phyloP scores from a whole-genome alignment of 495 filamentous ascomycete species.

The Neurospora africana region DNA sequence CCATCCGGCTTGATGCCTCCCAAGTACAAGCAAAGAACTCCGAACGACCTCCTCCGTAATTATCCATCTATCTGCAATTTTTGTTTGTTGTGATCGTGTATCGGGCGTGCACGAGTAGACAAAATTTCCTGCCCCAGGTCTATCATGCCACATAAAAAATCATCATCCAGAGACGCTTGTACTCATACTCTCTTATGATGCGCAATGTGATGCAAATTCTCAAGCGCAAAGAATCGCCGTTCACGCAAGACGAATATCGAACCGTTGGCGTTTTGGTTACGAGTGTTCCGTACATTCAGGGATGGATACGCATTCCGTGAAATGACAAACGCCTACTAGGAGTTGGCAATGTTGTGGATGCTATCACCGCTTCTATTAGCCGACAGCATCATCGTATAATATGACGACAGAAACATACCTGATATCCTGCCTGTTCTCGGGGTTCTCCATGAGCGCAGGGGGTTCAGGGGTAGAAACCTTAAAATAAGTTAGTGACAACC shows the following conservation, averaged over 20 bases:
- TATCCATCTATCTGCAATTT: background rate
- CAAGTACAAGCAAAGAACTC: background rate
- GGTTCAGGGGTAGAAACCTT: background rate
- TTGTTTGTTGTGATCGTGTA: background rate
- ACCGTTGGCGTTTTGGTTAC: background rate
- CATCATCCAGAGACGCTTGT: background rate
- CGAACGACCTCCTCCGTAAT: background rate
- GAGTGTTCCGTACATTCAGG: background rate
- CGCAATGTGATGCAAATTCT: background rate
- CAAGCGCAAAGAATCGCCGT: background rate
- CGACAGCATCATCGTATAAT: background rate
- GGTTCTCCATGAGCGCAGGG: background rate
- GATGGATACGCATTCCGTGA: background rate
- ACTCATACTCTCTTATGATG: background rate
- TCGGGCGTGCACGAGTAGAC: background rate
- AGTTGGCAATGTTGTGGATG: conserved; percentile 3
- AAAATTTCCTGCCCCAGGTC: background rate
- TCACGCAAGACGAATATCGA: background rate
- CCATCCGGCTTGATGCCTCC: background rate
- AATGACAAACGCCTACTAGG: background rate
- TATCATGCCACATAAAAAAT: background rate
- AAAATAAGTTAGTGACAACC: background rate
- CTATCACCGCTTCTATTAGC: background rate
- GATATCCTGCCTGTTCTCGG: conserved; percentile 14
- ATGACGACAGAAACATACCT: conserved; percentile 3